Evolutionary conservation across 768 basidiomycete genomes (phyloP), one percentile per base, ranked within the genome.

Genomic region (Calocera viscosa): DNA sequence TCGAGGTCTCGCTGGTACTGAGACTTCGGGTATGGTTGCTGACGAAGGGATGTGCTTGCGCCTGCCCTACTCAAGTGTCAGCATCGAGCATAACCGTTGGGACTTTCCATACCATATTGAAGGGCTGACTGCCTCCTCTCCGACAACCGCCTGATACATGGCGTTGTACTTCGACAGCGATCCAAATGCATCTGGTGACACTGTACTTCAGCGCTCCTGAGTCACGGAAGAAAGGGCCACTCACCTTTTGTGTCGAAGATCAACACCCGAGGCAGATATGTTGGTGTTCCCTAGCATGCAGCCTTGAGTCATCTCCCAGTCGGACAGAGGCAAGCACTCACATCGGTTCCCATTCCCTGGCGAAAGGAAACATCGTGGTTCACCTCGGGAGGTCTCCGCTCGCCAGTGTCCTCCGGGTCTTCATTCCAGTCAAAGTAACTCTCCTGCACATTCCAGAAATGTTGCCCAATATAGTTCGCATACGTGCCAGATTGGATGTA

Each of bases 381-480:
- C 39, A 83, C 76, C 5, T 60, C 53, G 2, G 34, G 79, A 66
- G 2, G 80, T 71, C 26, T 81, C 80, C 17, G 53, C 22, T 72
- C 69, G 22, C 68, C 69, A 17, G 64, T 70, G 39, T 49, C 49
- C 65, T 80, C 77, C 40, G 41, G 40, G 17, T 68, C 47, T 78
- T 66, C 66, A 70, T 86, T 81, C 14, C 10, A 60, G 24, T 60
- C 53, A 24, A 60, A 60, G 73, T 90, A 90, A 69, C 75, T 80
- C 74, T 89, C 86, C 74, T 90, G 89, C 0, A 87, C 82, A 72
- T 90, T 90, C 88, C 88, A 91, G 71, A 89, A 90, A 71, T 91
- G 89, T 0, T 88, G 83, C 53, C 88, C 88, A 22, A 82, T 75
- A 72, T 85, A 84, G 72, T 91, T 90, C 22, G 89, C 80, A 49